Base-by-base conservation (phyloP, 768 basidiomycete genomes). In the Mycena venus region DNA sequence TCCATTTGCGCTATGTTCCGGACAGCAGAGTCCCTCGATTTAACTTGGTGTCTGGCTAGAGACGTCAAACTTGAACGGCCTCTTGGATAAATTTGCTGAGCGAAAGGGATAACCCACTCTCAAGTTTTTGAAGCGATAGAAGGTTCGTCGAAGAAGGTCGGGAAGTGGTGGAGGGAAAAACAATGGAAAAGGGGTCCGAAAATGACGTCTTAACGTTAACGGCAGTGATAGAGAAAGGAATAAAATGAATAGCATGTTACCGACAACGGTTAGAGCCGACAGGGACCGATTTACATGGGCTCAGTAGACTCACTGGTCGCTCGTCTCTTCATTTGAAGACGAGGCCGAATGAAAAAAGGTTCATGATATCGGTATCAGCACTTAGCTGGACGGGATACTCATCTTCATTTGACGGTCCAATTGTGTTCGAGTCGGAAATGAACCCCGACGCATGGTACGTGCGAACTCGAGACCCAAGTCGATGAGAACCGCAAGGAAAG, bases 231-330 rank as follows among this genome's bases (percentile, higher is more conserved):
- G n/a, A 11, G 36, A 55, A 27, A 32, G 51, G 10, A 66, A 66
- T 66, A 66, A 66, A 66, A 66, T 66, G 51, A 65, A 64, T 47
- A 7, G 15, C 44, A 47, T 21, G 44, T 21, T 21, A 47, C 19
- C 7, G 19, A 8, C 19, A 21, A 47, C 19, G n/a, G n/a, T 19
- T 25, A 51, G 10, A n/a, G 23, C 23, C 9, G 8, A 23, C 10
- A n/a, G 10, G 49, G 29, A 56, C 10, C 44, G n/a, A 25, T 12
- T 25, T 51, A 51, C 49, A 23, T 51, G 49, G n/a, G 25, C 25
- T 19, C 42, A 44, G 19, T 44, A 1, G n/a, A n/a, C n/a, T n/a
- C n/a, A n/a, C n/a, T n/a, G n/a, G n/a, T n/a, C n/a, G n/a, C n/a
- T n/a, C n/a, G n/a, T n/a, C n/a, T n/a, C n/a, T n/a, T n/a, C n/a